phyloP scores from a whole-genome alignment of 2,329 filamentous ascomycete species.

The Stachybotrys elegans region DNA sequence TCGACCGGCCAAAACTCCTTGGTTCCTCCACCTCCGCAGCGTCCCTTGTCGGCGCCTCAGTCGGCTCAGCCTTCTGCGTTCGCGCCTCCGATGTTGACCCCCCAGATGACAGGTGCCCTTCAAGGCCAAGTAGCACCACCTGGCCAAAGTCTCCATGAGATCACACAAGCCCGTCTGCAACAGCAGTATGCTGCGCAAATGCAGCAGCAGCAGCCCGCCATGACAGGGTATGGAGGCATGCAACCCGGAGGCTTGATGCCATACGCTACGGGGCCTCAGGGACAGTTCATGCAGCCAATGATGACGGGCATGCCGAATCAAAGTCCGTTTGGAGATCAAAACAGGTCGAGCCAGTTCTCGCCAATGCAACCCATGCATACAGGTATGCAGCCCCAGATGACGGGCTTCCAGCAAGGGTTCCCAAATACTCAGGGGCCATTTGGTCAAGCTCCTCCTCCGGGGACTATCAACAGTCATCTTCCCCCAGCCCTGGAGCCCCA shows the following conservation, averaged over 20 bases:
- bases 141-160: slow-evolving; percentile 72
- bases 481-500: slow-evolving; percentile 57
- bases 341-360: slow-evolving; percentile 34
- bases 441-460: slow-evolving; percentile 33
- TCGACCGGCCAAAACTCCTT: slow-evolving; percentile 57
- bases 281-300: slow-evolving; percentile 42
- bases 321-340: slow-evolving; percentile 34
- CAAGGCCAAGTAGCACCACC: slow-evolving; percentile 62
- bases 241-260: slow-evolving; percentile 32
- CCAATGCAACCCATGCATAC: too few species aligned
- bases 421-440: slow-evolving; percentile 43
- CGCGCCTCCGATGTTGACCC: slow-evolving; percentile 68
- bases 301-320: slow-evolving; percentile 40
- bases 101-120: slow-evolving; percentile 73
- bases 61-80: slow-evolving; percentile 72
- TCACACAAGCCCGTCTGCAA: slow-evolving; percentile 62
- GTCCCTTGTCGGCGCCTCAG: slow-evolving; percentile 83
- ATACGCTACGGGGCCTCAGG: slow-evolving; percentile 27
- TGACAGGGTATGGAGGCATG: slow-evolving; percentile 28
- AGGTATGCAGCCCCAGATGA: slow-evolving; percentile 53
- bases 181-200: slow-evolving; percentile 51
- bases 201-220: slow-evolving; percentile 35
- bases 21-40: slow-evolving; percentile 69
- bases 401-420: slow-evolving; percentile 50
- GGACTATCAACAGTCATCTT: slow-evolving; percentile 50